A percentile compares a stretch with the other conserved stretches of the same genome.
phyloP scores from a whole-genome alignment of 164 flowering plant species.

The Echeveria elegans region DNA sequence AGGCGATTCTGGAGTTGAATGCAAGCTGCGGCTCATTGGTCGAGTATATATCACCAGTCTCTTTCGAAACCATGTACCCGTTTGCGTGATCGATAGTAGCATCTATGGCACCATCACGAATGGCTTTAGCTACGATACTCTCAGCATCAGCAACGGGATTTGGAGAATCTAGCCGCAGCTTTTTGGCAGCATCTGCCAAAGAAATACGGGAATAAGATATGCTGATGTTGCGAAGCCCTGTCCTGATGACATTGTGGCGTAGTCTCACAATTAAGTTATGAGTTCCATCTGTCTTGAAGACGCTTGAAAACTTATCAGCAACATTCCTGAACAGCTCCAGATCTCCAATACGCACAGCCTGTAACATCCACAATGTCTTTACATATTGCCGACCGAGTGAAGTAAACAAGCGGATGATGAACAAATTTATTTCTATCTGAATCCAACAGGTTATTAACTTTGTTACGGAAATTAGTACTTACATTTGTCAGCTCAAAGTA shows the following conservation, averaged over 20 bases:
- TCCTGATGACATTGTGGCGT: constrained; percentile 89
- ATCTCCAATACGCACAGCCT: constrained; percentile 96
- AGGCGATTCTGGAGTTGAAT: constrained; percentile 80
- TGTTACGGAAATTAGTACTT: constrained; percentile 14
- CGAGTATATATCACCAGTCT: constrained; percentile 90
- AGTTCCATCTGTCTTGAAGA: constrained; percentile 67
- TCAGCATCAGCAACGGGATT: constrained; percentile 93
- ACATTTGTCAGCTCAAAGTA: constrained; percentile 98
- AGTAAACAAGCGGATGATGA: not conserved
- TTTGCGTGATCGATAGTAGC: constrained; percentile 77
- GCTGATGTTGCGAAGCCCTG: constrained; percentile 86
- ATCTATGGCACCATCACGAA: constrained; percentile 91
- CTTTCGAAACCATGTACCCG: constrained; percentile 86
- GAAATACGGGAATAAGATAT: constrained; percentile 90
- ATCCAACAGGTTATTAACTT: not conserved
- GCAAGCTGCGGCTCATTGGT: constrained; percentile 82
- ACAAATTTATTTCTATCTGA: not conserved
- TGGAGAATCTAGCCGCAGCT: constrained; percentile 65
- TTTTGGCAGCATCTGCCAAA: constrained; percentile 69
- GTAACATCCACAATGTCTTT: constrained; percentile 11
- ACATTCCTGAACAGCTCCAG: constrained; percentile 68
- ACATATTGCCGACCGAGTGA: not conserved
- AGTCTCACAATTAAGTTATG: constrained; percentile 84
- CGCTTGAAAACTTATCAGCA: constrained; percentile 60
- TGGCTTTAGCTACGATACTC: constrained; percentile 90